Base-by-base conservation (phyloP, 2,329 filamentous ascomycete species). In the Aspergillus proliferans region DNA sequence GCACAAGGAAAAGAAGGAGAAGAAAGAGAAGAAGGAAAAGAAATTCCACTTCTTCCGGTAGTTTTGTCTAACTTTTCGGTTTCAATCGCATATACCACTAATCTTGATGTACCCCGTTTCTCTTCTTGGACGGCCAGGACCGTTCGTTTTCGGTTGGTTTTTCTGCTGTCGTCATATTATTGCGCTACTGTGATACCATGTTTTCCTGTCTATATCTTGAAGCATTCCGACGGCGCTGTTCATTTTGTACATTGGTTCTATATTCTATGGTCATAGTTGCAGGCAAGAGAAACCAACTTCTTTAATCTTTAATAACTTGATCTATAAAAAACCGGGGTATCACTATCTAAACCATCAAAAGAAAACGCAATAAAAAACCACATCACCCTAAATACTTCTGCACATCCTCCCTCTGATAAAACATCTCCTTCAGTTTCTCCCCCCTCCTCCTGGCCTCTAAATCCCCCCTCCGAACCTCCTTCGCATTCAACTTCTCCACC, bases 391-490 rank as follows among this genome's bases (percentile, higher is more conserved):
- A 69, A 64, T 94, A 93, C 61, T 77, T 82, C 59, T 90, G 82
- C 47, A 94, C 73, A 56, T 92, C 86, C n/a, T 86, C 79, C 56
- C 81, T 84, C 18, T 81, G 78, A 68, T 87, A 92, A 53, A 95
- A 86, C 70, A 87, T 77, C 57, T 82, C 76, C 55, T 83, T 78
- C 51, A 95, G 65, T 59, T 71, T 82, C 51, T 87, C 80, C 15
- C 78, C 76, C 52, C 76, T 83, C 64, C 72, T 82, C 69, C 76
- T 84, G 49, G 85, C 82, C 53, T 83, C 80, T 40, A 74, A 70
- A 2, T 81, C 82, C 62, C 78, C 68, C 64, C 81, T 83, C 58
- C 82, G 78, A 36, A 85, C 75, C 67, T 86, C 81, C 58, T 85
- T 87, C n/a, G 86, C 85, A 66, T 86, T 85, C 51, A 89, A 66